phyloP scores from a whole-genome alignment of 768 basidiomycete genomes.

The Sporobolomyces roseus region DNA sequence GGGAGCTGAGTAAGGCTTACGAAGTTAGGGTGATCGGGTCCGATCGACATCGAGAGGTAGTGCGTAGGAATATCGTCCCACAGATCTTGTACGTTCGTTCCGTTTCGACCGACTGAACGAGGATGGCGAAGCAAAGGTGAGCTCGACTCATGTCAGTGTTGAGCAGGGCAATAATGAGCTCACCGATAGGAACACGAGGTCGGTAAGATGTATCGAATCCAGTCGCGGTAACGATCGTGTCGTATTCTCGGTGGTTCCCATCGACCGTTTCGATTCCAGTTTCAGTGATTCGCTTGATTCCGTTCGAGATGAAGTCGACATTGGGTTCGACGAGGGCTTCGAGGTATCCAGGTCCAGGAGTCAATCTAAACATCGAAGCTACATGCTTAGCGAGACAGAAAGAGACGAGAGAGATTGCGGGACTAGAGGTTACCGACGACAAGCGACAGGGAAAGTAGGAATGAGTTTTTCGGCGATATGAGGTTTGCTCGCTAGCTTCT shows the following conservation, averaged over 20 bases:
- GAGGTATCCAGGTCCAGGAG: slow-evolving; percentile 65
- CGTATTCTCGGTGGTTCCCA: slow-evolving; percentile 57
- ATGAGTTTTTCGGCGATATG: slow-evolving; percentile 54
- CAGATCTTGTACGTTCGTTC: slow-evolving; percentile 57
- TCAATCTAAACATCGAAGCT: slow-evolving; percentile 48
- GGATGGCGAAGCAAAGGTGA: no score
- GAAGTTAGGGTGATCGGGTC: slow-evolving; percentile 65
- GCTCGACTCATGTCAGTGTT: no score
- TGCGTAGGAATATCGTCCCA: slow-evolving; percentile 59
- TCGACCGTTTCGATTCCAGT: slow-evolving; percentile 60
- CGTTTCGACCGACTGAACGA: slow-evolving; percentile 54
- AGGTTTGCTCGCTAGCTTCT: slow-evolving; percentile 58
- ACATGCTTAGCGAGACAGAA: not conserved
- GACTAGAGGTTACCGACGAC: slow-evolving; percentile 51
- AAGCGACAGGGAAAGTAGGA: slow-evolving; percentile 60
- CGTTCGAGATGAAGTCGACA: slow-evolving; percentile 45
- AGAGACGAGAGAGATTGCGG: not conserved
- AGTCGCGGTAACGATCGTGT: slow-evolving; percentile 64
- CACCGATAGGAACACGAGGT: slow-evolving; percentile 41
- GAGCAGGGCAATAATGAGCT: no score
- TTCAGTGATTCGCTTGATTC: slow-evolving; percentile 57
- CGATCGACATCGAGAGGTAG: slow-evolving; percentile 60
- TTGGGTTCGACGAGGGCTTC: slow-evolving; percentile 64
- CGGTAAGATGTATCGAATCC: slow-evolving; percentile 48
- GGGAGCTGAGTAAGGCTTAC: not conserved